Evolutionary conservation across 345 rosid species (phyloP), one percentile per base, ranked within the genome.

Genomic region (Durio zibethinus): DNA sequence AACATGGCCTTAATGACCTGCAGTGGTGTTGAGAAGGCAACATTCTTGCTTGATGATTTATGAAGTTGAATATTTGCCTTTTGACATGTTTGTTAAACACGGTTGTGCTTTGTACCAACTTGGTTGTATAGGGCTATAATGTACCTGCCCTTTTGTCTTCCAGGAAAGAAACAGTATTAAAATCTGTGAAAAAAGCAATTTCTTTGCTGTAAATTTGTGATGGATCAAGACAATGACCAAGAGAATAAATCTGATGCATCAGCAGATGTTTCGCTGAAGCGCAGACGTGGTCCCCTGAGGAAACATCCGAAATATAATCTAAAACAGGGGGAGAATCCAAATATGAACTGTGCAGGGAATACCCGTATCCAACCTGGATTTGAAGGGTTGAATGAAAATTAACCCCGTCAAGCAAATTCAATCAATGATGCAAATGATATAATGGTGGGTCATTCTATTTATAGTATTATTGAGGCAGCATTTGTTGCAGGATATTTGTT

Each of bases 231-330:
- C 23, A 69, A 16, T 47, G 73, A 69, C 80, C 87, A 67, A 78
- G 84, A 75, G 76, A 78, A 74, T 83, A 80, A 81, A 10, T 82
- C 73, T 54, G 86, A 75, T 68, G 80, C 83, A 77, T 83, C 88
- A 38, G 87, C 84, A 57, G 83, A 80, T 57, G 77, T 77, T 68
- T 85, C 85, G 47, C 78, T 83, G 62, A 96, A 92, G 81, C 89
- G 97, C 48, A 90, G 82, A 78, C 97, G 95, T 74, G 98, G 99
- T 69, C 97, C 97, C 1, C 98, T 97, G 5, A 88, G 94, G 50
- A 93, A 96, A 81, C 48, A 82, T 82, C 91, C 88, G 12, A 84
- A 78, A 45, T 63, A 54, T 29, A 79, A 52, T 73, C 56, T 65
- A 61, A 65, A 68, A 5, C 40, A 36, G 5, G 76, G n/a, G 43